These are phyloP conservation scores for Postia placenta DNA, from an alignment of 768 basidiomycete genomes.

Conservation along the genomic window DNA sequence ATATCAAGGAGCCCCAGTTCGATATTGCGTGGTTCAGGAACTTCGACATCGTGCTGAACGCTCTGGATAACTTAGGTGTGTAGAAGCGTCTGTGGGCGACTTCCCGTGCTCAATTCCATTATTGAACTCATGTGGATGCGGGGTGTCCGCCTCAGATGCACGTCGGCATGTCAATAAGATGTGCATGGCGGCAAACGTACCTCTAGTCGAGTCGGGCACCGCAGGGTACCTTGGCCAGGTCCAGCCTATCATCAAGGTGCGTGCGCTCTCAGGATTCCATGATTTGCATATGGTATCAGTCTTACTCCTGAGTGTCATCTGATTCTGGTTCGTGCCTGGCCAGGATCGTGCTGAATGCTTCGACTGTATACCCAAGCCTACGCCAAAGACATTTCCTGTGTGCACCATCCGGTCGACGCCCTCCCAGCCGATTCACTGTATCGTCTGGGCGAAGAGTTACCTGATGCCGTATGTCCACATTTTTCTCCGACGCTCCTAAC, in stretches of 20 bases:
- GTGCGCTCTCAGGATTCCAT: constrained; percentile 4
- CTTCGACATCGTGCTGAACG: constrained; percentile 93
- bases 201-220: constrained; percentile 93
- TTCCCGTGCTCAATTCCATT: neutral
- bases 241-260: constrained; percentile 84
- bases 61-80: constrained; percentile 89
- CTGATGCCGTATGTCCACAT: constrained; percentile 67
- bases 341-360: constrained; percentile 92
- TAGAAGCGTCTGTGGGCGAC: too few species aligned
- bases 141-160: constrained; percentile 54
- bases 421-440: constrained; percentile 95
- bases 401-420: constrained; percentile 98
- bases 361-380: constrained; percentile 90
- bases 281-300: neutral
- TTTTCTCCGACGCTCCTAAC: neutral
- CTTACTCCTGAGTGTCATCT: neutral
- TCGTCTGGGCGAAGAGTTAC: constrained; percentile 98
- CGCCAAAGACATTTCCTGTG: constrained; percentile 92
- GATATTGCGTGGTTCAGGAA: constrained; percentile 86
- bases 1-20: constrained; percentile 90
- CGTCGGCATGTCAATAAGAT: constrained; percentile 95
- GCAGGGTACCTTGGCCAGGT: constrained; percentile 97
- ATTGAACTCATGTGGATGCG: neutral
- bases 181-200: constrained; percentile 89
- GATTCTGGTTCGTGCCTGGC: neutral